Evolutionary conservation across 225 moss, liverwort and hornwort genomes (phyloP).

Genomic region (Anthoceros angustus): DNA sequence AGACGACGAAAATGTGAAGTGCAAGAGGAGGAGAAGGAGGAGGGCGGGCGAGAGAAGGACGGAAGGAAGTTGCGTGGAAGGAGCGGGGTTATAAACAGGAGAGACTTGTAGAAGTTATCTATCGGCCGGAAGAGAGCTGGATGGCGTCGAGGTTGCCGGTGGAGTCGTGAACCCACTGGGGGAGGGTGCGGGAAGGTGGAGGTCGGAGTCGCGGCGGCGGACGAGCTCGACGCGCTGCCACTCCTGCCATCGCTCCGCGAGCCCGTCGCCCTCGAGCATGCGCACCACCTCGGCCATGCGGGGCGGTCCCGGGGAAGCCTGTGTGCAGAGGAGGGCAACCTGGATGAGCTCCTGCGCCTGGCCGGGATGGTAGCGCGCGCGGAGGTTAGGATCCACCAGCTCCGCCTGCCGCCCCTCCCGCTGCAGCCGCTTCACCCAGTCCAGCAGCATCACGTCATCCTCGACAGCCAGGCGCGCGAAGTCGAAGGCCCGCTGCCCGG

Average conservation of each 20-base stretch:
- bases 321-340: slow-evolving; percentile 3
- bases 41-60: background rate
- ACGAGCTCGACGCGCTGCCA: slow-evolving; percentile 1
- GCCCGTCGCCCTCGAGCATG: background rate
- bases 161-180: slow-evolving; percentile 3
- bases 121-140: background rate
- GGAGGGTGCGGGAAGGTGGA: background rate
- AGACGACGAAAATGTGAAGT: no score
- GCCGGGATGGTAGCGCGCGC: background rate
- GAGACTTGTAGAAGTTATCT: background rate
- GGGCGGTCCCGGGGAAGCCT: background rate
- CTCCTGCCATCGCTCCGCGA: slow-evolving; percentile 1
- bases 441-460: slow-evolving; percentile 2
- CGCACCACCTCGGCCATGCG: slow-evolving; percentile 4
- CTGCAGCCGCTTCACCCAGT: slow-evolving; percentile 6
- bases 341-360: slow-evolving; percentile 5
- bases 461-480: background rate
- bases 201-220: background rate
- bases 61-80: background rate
- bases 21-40: background rate
- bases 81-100: background rate
- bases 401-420: background rate
- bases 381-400: background rate
- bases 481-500: slow-evolving; percentile 3
- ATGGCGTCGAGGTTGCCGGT: slow-evolving; percentile 4